These are phyloP conservation scores for Davidsoniella eucalypti DNA, from an alignment of 2,329 filamentous ascomycete genomes.

Conservation along the genomic window DNA sequence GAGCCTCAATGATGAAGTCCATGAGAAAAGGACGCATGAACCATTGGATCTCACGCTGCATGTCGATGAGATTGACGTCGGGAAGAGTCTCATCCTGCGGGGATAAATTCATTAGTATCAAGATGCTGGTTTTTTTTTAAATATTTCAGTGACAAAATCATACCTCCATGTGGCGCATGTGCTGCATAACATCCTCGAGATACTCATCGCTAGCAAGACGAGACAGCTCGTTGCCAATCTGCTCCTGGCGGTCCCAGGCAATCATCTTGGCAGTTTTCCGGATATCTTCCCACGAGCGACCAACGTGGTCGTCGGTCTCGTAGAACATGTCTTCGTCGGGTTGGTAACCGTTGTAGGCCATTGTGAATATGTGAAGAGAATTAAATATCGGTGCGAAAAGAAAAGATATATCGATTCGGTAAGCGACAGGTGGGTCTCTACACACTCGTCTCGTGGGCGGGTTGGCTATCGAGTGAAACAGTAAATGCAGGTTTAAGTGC, in stretches of 20 bases:
- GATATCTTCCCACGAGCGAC: constrained; percentile 42
- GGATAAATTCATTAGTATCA: not conserved
- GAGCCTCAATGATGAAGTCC: constrained; percentile 94
- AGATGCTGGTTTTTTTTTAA: not conserved
- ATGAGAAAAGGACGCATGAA: constrained; percentile 98
- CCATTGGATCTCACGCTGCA: constrained; percentile 98
- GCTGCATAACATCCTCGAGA: constrained; percentile 80
- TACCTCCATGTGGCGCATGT: constrained; percentile 92
- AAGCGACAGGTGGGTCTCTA: not conserved
- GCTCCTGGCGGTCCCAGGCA: constrained; percentile 69
- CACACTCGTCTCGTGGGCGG: not conserved
- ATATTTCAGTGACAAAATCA: constrained; percentile 15
- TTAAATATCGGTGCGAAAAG: constrained; percentile 19
- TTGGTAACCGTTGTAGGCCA: constrained; percentile 26
- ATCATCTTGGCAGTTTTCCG: constrained; percentile 65
- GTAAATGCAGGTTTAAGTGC: not conserved
- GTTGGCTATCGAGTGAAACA: not conserved
- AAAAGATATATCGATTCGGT: not conserved
- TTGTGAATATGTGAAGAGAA: constrained; percentile 20
- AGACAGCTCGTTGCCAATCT: constrained; percentile 78
- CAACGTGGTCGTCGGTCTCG: constrained; percentile 34
- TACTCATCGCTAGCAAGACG: constrained; percentile 76
- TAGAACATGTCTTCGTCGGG: constrained; percentile 34
- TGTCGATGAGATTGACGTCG: constrained; percentile 95
- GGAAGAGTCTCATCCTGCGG: constrained; percentile 64